These are phyloP conservation scores for Vitis amurensis DNA, from an alignment of 164 flowering plant species.

Conservation along the genomic window DNA sequence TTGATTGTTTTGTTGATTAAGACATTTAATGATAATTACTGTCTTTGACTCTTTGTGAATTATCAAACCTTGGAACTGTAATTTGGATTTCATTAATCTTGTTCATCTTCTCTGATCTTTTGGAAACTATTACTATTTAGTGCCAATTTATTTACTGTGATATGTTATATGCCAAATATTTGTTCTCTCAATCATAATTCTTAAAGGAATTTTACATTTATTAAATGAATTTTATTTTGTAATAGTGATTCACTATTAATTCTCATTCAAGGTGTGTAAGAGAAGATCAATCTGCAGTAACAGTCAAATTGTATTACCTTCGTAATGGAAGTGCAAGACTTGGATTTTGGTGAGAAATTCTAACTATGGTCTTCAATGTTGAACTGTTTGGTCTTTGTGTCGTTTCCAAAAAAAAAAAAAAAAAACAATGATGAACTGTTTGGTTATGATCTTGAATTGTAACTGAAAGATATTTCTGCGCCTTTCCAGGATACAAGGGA, in stretches of 20 bases:
- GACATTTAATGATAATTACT: too few species aligned
- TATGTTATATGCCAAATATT: too few species aligned
- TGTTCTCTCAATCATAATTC: too few species aligned
- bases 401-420: too few species aligned
- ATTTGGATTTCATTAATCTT: too few species aligned
- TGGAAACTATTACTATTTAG: too few species aligned
- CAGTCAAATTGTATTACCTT: constrained; percentile 75
- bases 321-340: constrained; percentile 91
- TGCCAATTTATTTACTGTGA: too few species aligned
- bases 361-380: neutral
- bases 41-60: too few species aligned
- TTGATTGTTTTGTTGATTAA: too few species aligned
- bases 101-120: too few species aligned
- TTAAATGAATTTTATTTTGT: neutral
- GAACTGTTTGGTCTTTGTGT: neutral
- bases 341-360: constrained; percentile 77
- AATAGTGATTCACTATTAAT: neutral
- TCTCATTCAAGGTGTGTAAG: constrained; percentile 71
- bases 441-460: neutral
- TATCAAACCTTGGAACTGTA: too few species aligned
- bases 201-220: too few species aligned
- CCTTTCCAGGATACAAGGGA: constrained; percentile 67
- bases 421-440: neutral
- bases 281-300: constrained; percentile 77
- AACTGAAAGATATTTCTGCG: neutral